These are phyloP conservation scores for Paraphoma sp. DNA, from an alignment of 2,329 filamentous ascomycete genomes.

Conservation along the genomic window DNA sequence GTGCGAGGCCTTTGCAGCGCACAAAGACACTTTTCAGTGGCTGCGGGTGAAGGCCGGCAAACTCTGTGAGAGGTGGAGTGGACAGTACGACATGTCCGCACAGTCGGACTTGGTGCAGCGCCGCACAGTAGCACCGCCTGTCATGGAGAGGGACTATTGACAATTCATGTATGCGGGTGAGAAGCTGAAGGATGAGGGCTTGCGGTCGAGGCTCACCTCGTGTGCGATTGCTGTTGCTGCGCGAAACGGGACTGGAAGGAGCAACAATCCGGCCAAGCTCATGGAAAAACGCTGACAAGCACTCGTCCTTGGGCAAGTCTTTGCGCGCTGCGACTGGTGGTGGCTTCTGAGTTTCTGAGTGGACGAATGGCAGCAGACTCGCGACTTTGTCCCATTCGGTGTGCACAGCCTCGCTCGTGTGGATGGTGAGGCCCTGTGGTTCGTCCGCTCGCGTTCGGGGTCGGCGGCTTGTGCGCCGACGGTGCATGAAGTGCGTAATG, in stretches of 20 bases:
- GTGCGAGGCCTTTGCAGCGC: background rate
- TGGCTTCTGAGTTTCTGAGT: constrained; percentile 1
- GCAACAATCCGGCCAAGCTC: background rate
- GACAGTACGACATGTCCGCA: background rate
- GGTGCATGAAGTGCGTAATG: constrained; percentile 25
- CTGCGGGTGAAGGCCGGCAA: background rate
- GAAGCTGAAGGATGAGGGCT: constrained; percentile 2
- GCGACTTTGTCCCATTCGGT: constrained; percentile 7
- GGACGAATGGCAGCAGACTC: constrained; percentile 7
- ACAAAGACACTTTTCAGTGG: background rate
- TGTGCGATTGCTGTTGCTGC: background rate
- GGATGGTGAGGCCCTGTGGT: constrained; percentile 14
- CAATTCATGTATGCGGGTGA: background rate
- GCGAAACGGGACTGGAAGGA: background rate
- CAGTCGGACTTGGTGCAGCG: background rate
- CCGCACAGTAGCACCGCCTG: background rate
- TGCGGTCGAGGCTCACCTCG: constrained; percentile 3
- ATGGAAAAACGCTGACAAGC: background rate
- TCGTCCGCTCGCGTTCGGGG: constrained; percentile 15
- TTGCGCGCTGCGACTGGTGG: background rate
- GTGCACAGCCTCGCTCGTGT: constrained; percentile 24
- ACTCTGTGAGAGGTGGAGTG: background rate
- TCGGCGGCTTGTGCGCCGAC: constrained; percentile 11
- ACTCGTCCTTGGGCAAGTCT: background rate
- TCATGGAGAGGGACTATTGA: background rate